These are phyloP conservation scores for Helicocarpus griseus DNA, from an alignment of 2,329 filamentous ascomycete genomes.

Conservation along the genomic window DNA sequence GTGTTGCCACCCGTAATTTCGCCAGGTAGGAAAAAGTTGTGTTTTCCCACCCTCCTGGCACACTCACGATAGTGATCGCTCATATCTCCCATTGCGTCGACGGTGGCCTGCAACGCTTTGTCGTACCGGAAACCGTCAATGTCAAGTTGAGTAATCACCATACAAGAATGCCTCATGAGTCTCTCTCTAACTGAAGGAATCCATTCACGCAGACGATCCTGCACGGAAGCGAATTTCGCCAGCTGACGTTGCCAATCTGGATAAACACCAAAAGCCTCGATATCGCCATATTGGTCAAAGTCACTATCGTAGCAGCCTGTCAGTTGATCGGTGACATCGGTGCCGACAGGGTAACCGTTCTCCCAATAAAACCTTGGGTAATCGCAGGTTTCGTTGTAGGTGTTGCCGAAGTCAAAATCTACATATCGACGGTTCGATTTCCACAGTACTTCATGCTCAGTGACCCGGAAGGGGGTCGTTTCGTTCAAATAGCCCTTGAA, in stretches of 20 bases:
- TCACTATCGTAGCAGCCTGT: slow-evolving; percentile 53
- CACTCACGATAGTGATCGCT: slow-evolving; percentile 49
- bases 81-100: slow-evolving; percentile 52
- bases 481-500: slow-evolving; percentile 52
- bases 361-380: slow-evolving; percentile 56
- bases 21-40: slow-evolving; percentile 55
- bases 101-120: slow-evolving; percentile 55
- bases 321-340: slow-evolving; percentile 38
- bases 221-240: slow-evolving; percentile 56
- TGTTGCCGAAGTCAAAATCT: slow-evolving; percentile 49
- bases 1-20: slow-evolving; percentile 56
- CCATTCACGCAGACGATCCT: slow-evolving; percentile 59
- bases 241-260: slow-evolving; percentile 56
- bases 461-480: slow-evolving; percentile 45
- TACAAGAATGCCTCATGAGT: slow-evolving; percentile 53
- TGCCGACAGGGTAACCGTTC: slow-evolving; percentile 42
- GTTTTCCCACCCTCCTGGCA: slow-evolving; percentile 47
- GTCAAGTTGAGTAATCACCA: slow-evolving; percentile 53
- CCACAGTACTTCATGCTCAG: slow-evolving; percentile 50
- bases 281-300: slow-evolving; percentile 56
- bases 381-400: slow-evolving; percentile 43
- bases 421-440: slow-evolving; percentile 46
- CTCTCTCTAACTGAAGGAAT: slow-evolving; percentile 47
- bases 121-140: slow-evolving; percentile 59
- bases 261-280: slow-evolving; percentile 53